Evolutionary conservation across 179 eudicot species (phyloP).

Genomic region (Nepenthes alata): DNA sequence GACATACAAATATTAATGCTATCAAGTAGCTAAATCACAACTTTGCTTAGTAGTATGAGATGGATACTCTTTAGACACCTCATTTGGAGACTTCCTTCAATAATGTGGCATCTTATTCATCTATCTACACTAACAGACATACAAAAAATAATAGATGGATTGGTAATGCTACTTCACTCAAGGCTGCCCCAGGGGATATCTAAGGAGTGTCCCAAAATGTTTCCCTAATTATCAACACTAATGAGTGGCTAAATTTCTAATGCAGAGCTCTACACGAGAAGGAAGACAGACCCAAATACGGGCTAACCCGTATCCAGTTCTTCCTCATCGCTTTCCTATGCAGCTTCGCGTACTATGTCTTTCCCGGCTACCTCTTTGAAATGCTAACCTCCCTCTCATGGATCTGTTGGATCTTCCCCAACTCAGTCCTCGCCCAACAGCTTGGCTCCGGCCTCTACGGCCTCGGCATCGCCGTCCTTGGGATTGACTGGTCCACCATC

Average conservation of each 20-base stretch:
- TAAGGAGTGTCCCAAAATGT: no score
- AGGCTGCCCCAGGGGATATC: no score
- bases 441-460: constrained; percentile 82
- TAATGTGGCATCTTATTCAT: no score
- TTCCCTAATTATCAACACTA: no score
- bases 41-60: no score
- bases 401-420: constrained; percentile 82
- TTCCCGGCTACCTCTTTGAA: constrained; percentile 79
- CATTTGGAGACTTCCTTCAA: no score
- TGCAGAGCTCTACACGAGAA: constrained; percentile 87
- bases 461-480: constrained; percentile 67
- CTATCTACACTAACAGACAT: no score
- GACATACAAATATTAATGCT: no score
- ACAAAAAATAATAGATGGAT: no score
- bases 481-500: constrained; percentile 81
- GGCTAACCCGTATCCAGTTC: constrained; percentile 77
- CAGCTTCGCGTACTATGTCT: constrained; percentile 84
- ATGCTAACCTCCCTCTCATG: constrained; percentile 85
- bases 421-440: constrained; percentile 69
- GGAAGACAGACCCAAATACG: constrained; percentile 67
- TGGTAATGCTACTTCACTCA: no score
- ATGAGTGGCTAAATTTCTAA: neutral
- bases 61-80: no score
- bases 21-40: no score
- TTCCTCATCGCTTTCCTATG: constrained; percentile 70